phyloP scores from a whole-genome alignment of 495 filamentous ascomycete species.

The Penicillium malachiteum region DNA sequence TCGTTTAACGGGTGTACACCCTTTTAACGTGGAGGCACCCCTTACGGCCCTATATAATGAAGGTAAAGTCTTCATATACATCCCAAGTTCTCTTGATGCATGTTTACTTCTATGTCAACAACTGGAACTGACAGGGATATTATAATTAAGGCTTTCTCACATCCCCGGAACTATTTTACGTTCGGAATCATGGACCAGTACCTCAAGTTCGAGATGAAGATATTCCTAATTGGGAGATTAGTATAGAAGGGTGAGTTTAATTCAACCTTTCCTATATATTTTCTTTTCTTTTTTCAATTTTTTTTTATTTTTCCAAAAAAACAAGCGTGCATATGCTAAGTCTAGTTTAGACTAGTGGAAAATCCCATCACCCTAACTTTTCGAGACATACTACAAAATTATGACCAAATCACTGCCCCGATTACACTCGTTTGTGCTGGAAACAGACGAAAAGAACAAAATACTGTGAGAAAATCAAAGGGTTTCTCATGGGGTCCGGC shows the following conservation, averaged over 20 bases:
- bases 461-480: slow-evolving; percentile 85
- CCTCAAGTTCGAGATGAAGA: slow-evolving; percentile 72
- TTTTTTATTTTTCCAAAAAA: neutral
- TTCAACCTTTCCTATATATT: neutral
- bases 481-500: slow-evolving; percentile 96
- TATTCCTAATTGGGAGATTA: slow-evolving; percentile 79
- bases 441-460: slow-evolving; percentile 93
- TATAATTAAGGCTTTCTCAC: slow-evolving; percentile 74
- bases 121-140: neutral
- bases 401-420: slow-evolving; percentile 82
- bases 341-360: slow-evolving; percentile 59
- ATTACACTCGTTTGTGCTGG: slow-evolving; percentile 93
- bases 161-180: slow-evolving; percentile 89
- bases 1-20: slow-evolving; percentile 85
- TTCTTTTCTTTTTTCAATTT: too few relatives aligned
- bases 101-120: too few relatives aligned
- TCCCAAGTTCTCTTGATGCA: too few relatives aligned
- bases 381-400: slow-evolving; percentile 70
- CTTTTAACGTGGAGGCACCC: slow-evolving; percentile 92
- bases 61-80: slow-evolving; percentile 37
- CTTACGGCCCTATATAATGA: slow-evolving; percentile 78
- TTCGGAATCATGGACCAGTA: slow-evolving; percentile 91
- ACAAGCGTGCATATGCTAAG: neutral
- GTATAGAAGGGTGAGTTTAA: slow-evolving; percentile 69
- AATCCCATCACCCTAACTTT: slow-evolving; percentile 73